Evolutionary conservation across 2,329 filamentous ascomycete species (phyloP), one percentile per base, ranked within the genome.

Genomic region (Paracamarosporium sp.): DNA sequence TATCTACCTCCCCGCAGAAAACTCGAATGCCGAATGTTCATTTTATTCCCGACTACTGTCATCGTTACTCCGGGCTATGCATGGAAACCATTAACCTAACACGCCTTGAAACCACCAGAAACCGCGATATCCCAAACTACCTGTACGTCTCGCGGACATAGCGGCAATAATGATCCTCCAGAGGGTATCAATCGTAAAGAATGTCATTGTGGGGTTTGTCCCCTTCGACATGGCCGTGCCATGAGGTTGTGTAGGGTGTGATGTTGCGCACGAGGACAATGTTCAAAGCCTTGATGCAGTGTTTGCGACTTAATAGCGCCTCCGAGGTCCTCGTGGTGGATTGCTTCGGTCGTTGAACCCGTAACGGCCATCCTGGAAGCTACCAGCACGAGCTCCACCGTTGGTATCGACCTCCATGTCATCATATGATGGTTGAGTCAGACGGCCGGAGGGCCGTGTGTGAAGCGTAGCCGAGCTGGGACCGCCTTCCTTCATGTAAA

Each of bases 401-500:
- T 64, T 63, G 12, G 60, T 69, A 27, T 76, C 72, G 15, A 82
- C 62, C 7, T 82, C 79, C 81, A 83, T 82, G 33, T 71, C 70
- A 28, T 79, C 76, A 28, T 53, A 55, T 15, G 64, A 64, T 8
- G 63, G 55, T 41, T 77, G 65, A 12, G 57, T 68, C 24, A 59
- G 55, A 38, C 63, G 66, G 15, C 62, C 56, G 25, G 62, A 62
- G 30, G 65, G 62, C 44, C 63, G 61, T 45, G 64, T 74, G 71
- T 69, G 77, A 30, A 54, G 52, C 66, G 63, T 67, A 22, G 72
- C 56, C 36, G 47, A 65, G 61, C 60, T 74, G 45, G 63, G 69
- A 53, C 79, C 58, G 3, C 84, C 78, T 43, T 51, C 48, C 73
- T 91, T 91, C 74, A 87, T 79, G 73, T 90, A 93, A 36, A 94